A percentile compares a stretch with the other conserved stretches of the same genome.
These are phyloP conservation scores for Leccinum disarticulatum DNA, from an alignment of 768 basidiomycete genomes.

Conservation along the genomic window DNA sequence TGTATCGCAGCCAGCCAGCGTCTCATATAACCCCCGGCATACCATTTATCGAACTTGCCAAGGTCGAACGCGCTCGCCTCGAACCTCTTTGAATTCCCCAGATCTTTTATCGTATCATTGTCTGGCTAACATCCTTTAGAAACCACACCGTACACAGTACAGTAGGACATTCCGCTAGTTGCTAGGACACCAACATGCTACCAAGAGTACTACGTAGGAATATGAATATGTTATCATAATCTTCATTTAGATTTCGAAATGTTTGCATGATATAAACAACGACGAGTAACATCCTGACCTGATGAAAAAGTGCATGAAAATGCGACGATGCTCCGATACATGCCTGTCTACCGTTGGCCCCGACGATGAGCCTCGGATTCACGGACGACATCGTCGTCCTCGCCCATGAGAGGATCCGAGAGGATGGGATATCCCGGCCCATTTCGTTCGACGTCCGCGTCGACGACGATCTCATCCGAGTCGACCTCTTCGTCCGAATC, in stretches of 20 bases:
- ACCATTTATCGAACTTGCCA: too few relatives aligned
- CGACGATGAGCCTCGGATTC: slow-evolving; percentile 9
- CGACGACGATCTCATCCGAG: slow-evolving; percentile 3
- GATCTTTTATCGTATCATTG: neutral
- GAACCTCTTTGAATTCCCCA: too few relatives aligned
- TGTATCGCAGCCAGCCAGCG: too few relatives aligned
- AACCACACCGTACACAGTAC: too few relatives aligned
- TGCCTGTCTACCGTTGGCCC: neutral
- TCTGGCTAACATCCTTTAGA: too few relatives aligned
- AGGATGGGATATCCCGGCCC: slow-evolving; percentile 6
- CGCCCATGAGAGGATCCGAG: slow-evolving; percentile 16
- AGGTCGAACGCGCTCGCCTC: too few relatives aligned
- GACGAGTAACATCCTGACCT: too few relatives aligned
- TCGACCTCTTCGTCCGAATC: neutral
- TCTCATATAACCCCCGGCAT: too few relatives aligned
- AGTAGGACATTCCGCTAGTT: neutral
- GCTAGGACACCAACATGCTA: neutral
- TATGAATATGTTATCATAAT: neutral
- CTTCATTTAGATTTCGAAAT: neutral
- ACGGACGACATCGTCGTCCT: slow-evolving; percentile 7
- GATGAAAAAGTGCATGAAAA: neutral
- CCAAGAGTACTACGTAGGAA: neutral
- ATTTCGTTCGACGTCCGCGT: slow-evolving; percentile 14
- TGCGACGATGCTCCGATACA: neutral
- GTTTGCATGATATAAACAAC: neutral